Base-by-base conservation (phyloP, 2,329 filamentous ascomycete genomes). In the Rhynchosporium secalis region DNA sequence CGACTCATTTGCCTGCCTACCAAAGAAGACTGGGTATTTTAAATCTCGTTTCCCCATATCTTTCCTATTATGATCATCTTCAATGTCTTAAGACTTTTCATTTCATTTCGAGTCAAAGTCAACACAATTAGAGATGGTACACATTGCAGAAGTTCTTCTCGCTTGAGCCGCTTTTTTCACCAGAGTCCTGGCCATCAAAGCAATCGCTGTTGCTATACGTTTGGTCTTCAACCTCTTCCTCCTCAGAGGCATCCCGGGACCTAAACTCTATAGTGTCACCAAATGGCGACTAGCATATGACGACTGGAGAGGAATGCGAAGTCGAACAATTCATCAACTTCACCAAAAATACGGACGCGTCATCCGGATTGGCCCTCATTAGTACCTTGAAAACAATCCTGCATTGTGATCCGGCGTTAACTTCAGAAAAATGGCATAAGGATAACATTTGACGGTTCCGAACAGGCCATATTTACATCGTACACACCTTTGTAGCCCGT, bases 371-470 rank as follows among this genome's bases (percentile, higher is more conserved):
- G 67, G 68, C 1, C 73, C 72, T 76, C 65, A 71, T 67, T 41
- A 65, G 61, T 31, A 71, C 81, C 0, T 64, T 84, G 43, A 76
- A 78, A n/a, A 77, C 77, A 0, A 84, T 85, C 20, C 20, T 20
- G 20, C 20, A 20, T 20, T 20, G 20, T 20, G 20, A 20, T 20
- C 20, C 20, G 20, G 20, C 20, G 20, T 20, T 20, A 20, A 20
- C 20, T 20, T 20, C 20, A 20, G 20, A 20, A 20, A 20, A 20
- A 20, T 20, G 20, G 20, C 20, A 20, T 20, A 20, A 20, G 20
- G 20, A 20, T 20, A 20, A 20, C 20, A 20, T 20, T 20, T 20
- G 20, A 20, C 1, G 20, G 20, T 20, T 20, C 20, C 20, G 20
- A 20, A 20, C 20, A 20, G 20, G 20, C 20, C 20, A 20, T 20